Percentiles rank a stretch among this genome's conserved stretches.
Conservation (phyloP, 164 flowering plant genomes). For the Liquidambar formosana region DNA sequence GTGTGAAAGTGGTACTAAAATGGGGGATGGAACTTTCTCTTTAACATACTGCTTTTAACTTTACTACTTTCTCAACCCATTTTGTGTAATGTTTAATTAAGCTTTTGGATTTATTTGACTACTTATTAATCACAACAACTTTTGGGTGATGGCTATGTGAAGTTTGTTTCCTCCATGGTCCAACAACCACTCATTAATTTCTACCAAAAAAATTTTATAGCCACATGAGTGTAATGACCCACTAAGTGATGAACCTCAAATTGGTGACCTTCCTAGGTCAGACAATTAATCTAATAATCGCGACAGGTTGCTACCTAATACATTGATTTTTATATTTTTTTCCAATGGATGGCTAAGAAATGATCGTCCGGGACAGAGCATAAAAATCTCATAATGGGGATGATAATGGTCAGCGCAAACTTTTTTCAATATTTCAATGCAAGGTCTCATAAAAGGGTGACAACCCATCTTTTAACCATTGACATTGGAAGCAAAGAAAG, state of each 20-base stretch:
- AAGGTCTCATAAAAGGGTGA: neutral
- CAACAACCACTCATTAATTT: neutral
- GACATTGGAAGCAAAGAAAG: neutral
- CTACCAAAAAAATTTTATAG: neutral
- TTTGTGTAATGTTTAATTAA: neutral
- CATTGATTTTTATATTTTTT: neutral
- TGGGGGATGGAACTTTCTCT: neutral
- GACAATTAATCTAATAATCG: neutral
- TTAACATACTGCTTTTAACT: neutral
- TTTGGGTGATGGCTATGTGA: neutral
- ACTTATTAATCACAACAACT: neutral
- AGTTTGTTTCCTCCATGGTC: neutral
- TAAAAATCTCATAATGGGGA: neutral
- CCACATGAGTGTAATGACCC: neutral
- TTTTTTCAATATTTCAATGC: neutral
- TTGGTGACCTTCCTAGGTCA: neutral
- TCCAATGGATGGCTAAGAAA: neutral
- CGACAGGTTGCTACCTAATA: neutral
- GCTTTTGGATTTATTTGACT: neutral
- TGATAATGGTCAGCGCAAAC: neutral
- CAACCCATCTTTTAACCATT: neutral
- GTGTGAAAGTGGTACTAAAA: neutral
- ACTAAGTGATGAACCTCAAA: neutral
- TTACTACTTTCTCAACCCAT: neutral
- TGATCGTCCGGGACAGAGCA: neutral